Conservation (phyloP, 495 filamentous ascomycete species). For the Rostrohypoxylon terebratum region DNA sequence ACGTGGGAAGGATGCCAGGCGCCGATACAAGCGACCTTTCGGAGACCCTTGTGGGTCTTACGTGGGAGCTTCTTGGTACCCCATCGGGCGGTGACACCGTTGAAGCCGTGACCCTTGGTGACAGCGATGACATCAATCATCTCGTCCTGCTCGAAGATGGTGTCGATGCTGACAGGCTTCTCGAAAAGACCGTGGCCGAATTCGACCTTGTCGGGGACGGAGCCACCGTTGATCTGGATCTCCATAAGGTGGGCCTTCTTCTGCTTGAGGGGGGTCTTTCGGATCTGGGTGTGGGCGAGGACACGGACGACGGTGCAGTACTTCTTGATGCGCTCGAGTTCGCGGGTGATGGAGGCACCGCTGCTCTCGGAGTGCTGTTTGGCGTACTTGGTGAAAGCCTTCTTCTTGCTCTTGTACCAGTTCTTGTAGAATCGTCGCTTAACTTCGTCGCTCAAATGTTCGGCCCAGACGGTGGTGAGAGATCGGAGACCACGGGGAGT, state of each 20-base stretch:
- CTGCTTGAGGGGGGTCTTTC: slow-evolving; percentile 99
- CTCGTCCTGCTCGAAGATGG: slow-evolving; percentile 99
- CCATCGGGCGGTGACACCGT: slow-evolving; percentile 97
- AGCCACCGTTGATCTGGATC: slow-evolving; percentile 99
- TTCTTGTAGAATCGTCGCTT: slow-evolving; percentile 99
- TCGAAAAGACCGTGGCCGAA: slow-evolving; percentile 96
- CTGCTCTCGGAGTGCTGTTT: slow-evolving; percentile 97
- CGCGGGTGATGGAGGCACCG: slow-evolving; percentile 89
- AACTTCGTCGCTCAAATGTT: slow-evolving; percentile 97
- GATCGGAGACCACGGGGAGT: slow-evolving; percentile 99
- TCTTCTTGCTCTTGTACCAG: slow-evolving; percentile 99
- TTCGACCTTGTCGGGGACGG: slow-evolving; percentile 93
- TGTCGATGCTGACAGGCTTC: slow-evolving; percentile 92
- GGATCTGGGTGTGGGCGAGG: slow-evolving; percentile 99
- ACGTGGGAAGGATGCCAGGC: slow-evolving; percentile 99
- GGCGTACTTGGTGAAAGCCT: slow-evolving; percentile 99
- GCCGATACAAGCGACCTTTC: slow-evolving; percentile 99
- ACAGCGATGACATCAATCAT: slow-evolving; percentile 99
- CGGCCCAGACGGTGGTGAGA: slow-evolving; percentile 99
- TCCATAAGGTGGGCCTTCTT: slow-evolving; percentile 99
- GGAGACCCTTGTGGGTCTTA: slow-evolving; percentile 99
- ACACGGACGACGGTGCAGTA: slow-evolving; percentile 99
- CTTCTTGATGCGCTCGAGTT: slow-evolving; percentile 99
- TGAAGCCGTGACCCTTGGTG: slow-evolving; percentile 99
- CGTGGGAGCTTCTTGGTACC: slow-evolving; percentile 99